A percentile compares a stretch with the other conserved stretches of the same genome.
phyloP scores from a whole-genome alignment of 2,329 filamentous ascomycete genomes.

The Aspergillus sergii region DNA sequence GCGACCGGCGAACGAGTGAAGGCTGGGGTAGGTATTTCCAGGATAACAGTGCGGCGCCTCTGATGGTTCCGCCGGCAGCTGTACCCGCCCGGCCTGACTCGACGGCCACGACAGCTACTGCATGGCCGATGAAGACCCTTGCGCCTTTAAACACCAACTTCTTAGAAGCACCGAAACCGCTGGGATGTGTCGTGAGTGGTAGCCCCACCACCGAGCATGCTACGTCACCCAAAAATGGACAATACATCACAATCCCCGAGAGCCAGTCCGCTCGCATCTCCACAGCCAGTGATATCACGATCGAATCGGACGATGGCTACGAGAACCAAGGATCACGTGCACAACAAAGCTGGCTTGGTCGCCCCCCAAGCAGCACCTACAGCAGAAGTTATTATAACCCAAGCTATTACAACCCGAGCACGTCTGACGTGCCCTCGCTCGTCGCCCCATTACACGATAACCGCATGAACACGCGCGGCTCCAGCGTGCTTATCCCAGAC shows the following conservation, averaged over 20 bases:
- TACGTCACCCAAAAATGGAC: conserved; percentile 28
- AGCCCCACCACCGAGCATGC: conserved; percentile 47
- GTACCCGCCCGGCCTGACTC: conserved; percentile 39
- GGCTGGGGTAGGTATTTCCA: conserved; percentile 55
- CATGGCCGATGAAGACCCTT: conserved; percentile 44
- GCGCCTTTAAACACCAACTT: conserved; percentile 39
- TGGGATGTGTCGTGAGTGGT: conserved; percentile 43
- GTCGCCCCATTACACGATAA: conserved; percentile 18
- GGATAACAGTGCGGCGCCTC: conserved; percentile 33
- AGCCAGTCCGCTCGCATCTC: conserved; percentile 48
- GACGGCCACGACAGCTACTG: conserved; percentile 40
- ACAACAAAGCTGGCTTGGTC: conserved; percentile 35
- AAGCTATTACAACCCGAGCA: conserved; percentile 18
- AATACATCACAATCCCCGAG: conserved; percentile 39
- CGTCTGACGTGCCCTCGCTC: conserved; percentile 23
- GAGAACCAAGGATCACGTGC: conserved; percentile 31
- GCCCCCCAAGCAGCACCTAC: conserved; percentile 46
- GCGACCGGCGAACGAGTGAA: conserved; percentile 48
- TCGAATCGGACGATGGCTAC: conserved; percentile 39
- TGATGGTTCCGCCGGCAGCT: conserved; percentile 16
- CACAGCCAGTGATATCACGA: conserved; percentile 44
- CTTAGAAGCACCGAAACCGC: conserved; percentile 41
- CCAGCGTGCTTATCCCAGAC: conserved; percentile 38
- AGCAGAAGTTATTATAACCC: conserved; percentile 42
- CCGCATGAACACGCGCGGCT: conserved; percentile 29